These are phyloP conservation scores for Cutaneotrichosporon dermatis DNA, from an alignment of 1,284 basidiomycete species.

Conservation along the genomic window DNA sequence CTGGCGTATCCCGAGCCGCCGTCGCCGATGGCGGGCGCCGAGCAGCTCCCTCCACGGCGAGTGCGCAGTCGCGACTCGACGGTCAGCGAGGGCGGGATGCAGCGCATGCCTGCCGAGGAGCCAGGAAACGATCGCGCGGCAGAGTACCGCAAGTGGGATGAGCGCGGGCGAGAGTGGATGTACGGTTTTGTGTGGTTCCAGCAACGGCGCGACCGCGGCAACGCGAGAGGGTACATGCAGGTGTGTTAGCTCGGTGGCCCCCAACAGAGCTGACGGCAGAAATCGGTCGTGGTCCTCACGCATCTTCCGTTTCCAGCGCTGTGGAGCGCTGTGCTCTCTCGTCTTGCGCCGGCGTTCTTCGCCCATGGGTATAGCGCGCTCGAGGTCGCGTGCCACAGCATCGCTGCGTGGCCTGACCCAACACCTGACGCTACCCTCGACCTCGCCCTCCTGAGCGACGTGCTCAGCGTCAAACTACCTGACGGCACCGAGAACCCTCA, in stretches of 20 bases:
- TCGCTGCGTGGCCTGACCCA: constrained; percentile 73
- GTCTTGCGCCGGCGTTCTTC: constrained; percentile 73
- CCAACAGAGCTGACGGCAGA: constrained; percentile 51
- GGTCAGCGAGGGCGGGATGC: neutral
- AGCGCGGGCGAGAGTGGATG: constrained; percentile 51
- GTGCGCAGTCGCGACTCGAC: neutral
- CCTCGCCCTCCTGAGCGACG: constrained; percentile 72
- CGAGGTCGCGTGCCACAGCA: constrained; percentile 78
- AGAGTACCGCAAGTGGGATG: constrained; percentile 45
- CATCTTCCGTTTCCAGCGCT: constrained; percentile 78
- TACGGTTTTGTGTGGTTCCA: constrained; percentile 82
- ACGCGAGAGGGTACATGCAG: constrained; percentile 81
- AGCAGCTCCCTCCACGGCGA: neutral
- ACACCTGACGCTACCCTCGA: constrained; percentile 61
- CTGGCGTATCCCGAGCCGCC: constrained; percentile 39
- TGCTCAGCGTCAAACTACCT: constrained; percentile 69
- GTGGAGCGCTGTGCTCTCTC: constrained; percentile 64
- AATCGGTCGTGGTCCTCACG: constrained; percentile 79
- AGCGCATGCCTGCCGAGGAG: neutral
- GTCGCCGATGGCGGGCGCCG: constrained; percentile 33
- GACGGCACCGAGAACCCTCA: constrained; percentile 67
- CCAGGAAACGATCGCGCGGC: constrained; percentile 35
- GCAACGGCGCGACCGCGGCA: constrained; percentile 63
- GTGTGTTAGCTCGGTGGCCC: constrained; percentile 49
- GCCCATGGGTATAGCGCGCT: constrained; percentile 71